phyloP scores from a whole-genome alignment of 441 rosid genomes.

The Macaranga tanarius region DNA sequence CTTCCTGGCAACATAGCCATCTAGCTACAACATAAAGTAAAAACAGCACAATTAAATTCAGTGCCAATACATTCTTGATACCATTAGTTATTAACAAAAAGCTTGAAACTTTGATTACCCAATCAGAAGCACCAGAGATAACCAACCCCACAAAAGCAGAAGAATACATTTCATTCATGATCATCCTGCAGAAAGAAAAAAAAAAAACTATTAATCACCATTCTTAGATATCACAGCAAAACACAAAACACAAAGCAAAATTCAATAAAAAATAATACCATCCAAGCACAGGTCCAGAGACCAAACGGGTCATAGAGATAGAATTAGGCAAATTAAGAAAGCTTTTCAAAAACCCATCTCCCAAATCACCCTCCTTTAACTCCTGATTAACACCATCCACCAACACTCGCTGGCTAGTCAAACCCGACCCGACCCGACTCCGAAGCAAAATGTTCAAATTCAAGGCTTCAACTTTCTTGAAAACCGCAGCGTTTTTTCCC shows the following conservation, averaged over 20 bases:
- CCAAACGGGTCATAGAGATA: slow-evolving; percentile 68
- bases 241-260: neutral
- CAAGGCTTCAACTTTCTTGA: slow-evolving; percentile 56
- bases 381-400: slow-evolving; percentile 26
- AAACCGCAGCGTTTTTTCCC: slow-evolving; percentile 40
- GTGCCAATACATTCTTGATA: neutral
- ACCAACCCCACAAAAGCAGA: slow-evolving; percentile 65
- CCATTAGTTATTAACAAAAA: neutral
- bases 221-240: neutral
- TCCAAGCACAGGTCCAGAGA: slow-evolving; percentile 87
- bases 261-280: slow-evolving; percentile 43
- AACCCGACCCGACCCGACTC: slow-evolving; percentile 35
- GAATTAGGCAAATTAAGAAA: slow-evolving; percentile 77
- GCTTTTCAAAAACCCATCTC: slow-evolving; percentile 40
- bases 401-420: slow-evolving; percentile 18
- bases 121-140: slow-evolving; percentile 78
- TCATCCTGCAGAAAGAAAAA: slow-evolving; percentile 57
- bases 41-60: slow-evolving; percentile 1
- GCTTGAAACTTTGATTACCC: slow-evolving; percentile 46
- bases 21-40: slow-evolving; percentile 50
- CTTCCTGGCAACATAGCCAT: slow-evolving; percentile 90
- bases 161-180: slow-evolving; percentile 73
- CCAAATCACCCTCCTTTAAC: slow-evolving; percentile 20
- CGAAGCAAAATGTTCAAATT: slow-evolving; percentile 45
- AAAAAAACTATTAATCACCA: neutral